Base-by-base conservation (phyloP, 2,329 filamentous ascomycete species). In the Sporothrix dimorphospora region DNA sequence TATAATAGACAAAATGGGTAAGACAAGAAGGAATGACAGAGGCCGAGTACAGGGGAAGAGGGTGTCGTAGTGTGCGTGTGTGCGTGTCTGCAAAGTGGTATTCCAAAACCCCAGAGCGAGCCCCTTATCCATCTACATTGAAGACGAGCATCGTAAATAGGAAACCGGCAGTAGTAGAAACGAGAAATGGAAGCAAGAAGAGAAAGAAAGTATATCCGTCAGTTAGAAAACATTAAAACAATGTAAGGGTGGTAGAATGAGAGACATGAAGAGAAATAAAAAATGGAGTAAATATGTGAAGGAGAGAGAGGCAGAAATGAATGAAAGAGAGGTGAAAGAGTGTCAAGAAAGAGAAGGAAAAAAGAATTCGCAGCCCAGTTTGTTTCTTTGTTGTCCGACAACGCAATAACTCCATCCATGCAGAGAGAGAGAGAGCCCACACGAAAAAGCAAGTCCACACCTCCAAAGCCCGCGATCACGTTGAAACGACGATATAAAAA, bases 321-420 rank as follows among this genome's bases (percentile, higher is more conserved):
- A 40, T n/a, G 57, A 63, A 49, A 19, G 8, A 66, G 14, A 69
- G 24, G 21, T 3, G 9, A 71, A 71, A 27, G 45, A 71, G 42
- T 65, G 59, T 45, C 59, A 27, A 59, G 19, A 30, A 67, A n/a
- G 30, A 66, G 27, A 34, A 55, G 49, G n/a, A 72, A 65, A 57
- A n/a, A 59, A 27, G 67, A 47, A 66, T 63, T 51, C 53, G 65
- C 45, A 73, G 57, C 45, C 30, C 42, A 45, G 42, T 59, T 63
- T 66, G n/a, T 67, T 70, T 75, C 53, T 61, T 71, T 73, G 65
- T 73, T 72, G 69, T 68, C 70, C 72, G 53, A 57, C 71, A 74
- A 72, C 53, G 65, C 59, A 73, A 69, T 24, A 75, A 75, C 75
- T 74, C 75, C 75, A 69, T 68, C 73, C 73, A 75, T 75, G 75